Evolutionary conservation across 306 rosid species (phyloP), one percentile per base, ranked within the genome.

Genomic region (Echinosophora koreensis): DNA sequence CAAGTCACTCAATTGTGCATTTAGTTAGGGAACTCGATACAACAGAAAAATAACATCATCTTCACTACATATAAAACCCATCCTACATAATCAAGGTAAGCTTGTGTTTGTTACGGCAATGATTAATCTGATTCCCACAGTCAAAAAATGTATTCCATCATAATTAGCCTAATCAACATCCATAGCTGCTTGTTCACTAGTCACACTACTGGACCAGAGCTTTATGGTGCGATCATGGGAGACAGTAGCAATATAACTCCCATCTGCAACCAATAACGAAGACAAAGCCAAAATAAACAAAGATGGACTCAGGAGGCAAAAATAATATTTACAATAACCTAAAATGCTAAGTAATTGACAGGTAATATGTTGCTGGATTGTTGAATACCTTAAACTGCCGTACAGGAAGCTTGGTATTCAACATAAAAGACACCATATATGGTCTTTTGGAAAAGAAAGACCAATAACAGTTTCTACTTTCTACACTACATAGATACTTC

Each of bases 201-300:
- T 79, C 73, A 52, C 51, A 34, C 81, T 73, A 81, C 91, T 82
- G 41, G 94, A 86, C 98, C 98, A 91, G n/a, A 91, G 83, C 82
- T 93, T 91, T 75, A 91, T 91, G 52, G 92, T 91, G 68, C 96
- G 89, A 70, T 90, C 97, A 59, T 86, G 93, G 67, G 96, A 92
- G 62, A 90, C 96, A 14, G 93, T 94, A 60, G 94, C 96, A 44
- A 91, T 87, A 58, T 78, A 78, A 37, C 87, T 81, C 6, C 96
- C 98, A 80, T 91, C 97, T 94, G 88, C 87, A 82, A 83, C 58
- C 44, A 82, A 66, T 50, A 82, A 55, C 28, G 80, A 59, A 61
- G 1, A 71, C 71, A 85, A 41, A 83, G 27, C 39, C 2, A 46
- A 77, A 54, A 27, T 76, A 46, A 84, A 71, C 60, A 56, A 16